Conservation (phyloP, 139 green algal genomes). For the Micractinium conductrix region DNA sequence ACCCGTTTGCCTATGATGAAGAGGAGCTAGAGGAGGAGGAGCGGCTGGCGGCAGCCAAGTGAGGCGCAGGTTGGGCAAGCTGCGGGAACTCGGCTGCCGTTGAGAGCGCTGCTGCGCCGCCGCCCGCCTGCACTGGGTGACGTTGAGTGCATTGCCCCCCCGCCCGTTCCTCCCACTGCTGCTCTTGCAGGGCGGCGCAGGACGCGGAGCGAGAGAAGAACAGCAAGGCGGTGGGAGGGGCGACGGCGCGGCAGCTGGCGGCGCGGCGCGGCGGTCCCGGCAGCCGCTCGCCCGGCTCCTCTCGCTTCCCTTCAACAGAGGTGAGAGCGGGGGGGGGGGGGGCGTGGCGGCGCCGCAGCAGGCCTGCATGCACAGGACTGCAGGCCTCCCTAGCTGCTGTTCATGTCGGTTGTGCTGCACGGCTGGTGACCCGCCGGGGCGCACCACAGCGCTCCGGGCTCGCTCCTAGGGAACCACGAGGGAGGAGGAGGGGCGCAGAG, state of each 20-base stretch:
- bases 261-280: not conserved
- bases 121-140: too few species aligned
- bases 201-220: conserved; percentile 24
- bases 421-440: too few species aligned
- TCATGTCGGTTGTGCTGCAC: too few species aligned
- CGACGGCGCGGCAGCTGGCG: not conserved
- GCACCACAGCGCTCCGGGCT: too few species aligned
- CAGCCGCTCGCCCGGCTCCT: not conserved
- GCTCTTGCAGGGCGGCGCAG: not conserved
- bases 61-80: not conserved
- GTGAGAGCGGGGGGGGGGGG: too few species aligned
- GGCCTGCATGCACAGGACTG: too few species aligned
- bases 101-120: not conserved
- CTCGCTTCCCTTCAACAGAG: too few species aligned
- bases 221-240: not conserved
- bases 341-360: too few species aligned
- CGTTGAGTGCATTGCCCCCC: not conserved
- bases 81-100: too few species aligned
- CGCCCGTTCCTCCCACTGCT: not conserved
- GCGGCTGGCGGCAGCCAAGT: not conserved
- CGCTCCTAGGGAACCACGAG: too few species aligned
- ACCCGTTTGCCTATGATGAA: conserved; percentile 21
- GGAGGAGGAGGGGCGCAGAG: too few species aligned
- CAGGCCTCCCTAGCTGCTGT: too few species aligned
- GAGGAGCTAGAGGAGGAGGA: conserved; percentile 25